Conservation (phyloP, 805 yeast genomes). For the Barnettozyma californica region DNA sequence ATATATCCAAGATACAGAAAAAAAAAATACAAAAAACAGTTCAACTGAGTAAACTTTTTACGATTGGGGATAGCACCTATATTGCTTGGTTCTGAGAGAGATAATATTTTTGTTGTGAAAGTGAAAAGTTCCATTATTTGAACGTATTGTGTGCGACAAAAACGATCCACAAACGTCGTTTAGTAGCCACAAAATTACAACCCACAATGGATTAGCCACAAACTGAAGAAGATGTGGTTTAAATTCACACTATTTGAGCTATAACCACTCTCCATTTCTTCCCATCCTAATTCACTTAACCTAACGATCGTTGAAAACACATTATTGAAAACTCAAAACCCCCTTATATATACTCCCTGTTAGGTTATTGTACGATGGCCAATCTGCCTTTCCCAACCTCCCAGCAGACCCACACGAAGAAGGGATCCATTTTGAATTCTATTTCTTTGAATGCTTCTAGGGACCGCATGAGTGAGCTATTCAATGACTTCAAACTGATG, state of each 20-base stretch:
- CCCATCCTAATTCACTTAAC: not conserved
- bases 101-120: not conserved
- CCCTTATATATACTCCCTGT: not conserved
- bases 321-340: not conserved
- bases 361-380: not conserved
- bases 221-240: not conserved
- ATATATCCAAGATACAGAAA: too few relatives aligned
- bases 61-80: too few relatives aligned
- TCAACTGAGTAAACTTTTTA: too few relatives aligned
- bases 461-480: constrained; percentile 23
- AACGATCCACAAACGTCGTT: not conserved
- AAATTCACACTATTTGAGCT: not conserved
- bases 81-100: too few relatives aligned
- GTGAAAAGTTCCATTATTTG: not conserved
- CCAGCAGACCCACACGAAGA: not conserved
- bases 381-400: not conserved
- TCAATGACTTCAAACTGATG: constrained; percentile 24
- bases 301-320: not conserved
- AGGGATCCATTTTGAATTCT: constrained; percentile 14
- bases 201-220: not conserved
- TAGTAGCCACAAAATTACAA: not conserved
- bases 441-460: constrained; percentile 23
- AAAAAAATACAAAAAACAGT: too few relatives aligned
- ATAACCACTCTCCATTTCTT: not conserved
- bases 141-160: not conserved